phyloP scores from a whole-genome alignment of 495 filamentous ascomycete species.

The Massariosphaeria phaeospora region DNA sequence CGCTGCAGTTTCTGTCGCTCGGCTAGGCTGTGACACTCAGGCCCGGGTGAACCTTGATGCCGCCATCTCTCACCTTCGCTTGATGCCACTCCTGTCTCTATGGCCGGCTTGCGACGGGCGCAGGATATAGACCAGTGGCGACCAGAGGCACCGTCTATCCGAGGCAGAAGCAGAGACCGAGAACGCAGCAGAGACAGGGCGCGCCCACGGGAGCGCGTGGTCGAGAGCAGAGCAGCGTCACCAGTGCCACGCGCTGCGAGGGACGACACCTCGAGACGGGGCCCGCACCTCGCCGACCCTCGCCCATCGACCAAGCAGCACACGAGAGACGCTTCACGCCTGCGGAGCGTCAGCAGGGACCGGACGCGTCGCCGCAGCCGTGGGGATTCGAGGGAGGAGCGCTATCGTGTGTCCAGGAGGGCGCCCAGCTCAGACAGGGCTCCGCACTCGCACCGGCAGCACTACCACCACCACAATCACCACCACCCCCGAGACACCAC shows the following conservation, averaged over 20 bases:
- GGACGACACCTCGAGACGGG: conserved; percentile 31
- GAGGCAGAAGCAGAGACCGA: too few species aligned
- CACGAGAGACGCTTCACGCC: conserved; percentile 25
- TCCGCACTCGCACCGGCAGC: conserved; percentile 29
- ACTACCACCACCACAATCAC: conserved; percentile 21
- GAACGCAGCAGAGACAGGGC: conserved; percentile 28
- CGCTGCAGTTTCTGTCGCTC: conserved; percentile 14
- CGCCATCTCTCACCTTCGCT: conserved; percentile 23
- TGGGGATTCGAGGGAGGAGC: conserved; percentile 31
- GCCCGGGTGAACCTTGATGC: conserved; percentile 31
- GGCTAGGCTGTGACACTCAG: conserved; percentile 30
- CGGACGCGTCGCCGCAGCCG: conserved; percentile 21
- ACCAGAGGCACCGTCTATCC: conserved; percentile 33
- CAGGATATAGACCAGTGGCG: conserved; percentile 39
- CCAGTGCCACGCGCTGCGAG: conserved; percentile 32
- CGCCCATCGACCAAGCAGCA: conserved; percentile 22
- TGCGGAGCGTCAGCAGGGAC: conserved; percentile 29
- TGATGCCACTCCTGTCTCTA: conserved; percentile 36
- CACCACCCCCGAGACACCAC: conserved; percentile 25
- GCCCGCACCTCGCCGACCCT: conserved; percentile 22
- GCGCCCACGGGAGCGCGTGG: conserved; percentile 17
- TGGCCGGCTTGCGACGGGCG: conserved; percentile 36
- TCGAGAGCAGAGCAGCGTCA: conserved; percentile 25
- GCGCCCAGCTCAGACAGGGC: conserved; percentile 34
- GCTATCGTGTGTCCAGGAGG: conserved; percentile 31